These are phyloP conservation scores for Globisporangium echinulatum DNA, from an alignment of 352 stramenopile species.

Conservation along the genomic window DNA sequence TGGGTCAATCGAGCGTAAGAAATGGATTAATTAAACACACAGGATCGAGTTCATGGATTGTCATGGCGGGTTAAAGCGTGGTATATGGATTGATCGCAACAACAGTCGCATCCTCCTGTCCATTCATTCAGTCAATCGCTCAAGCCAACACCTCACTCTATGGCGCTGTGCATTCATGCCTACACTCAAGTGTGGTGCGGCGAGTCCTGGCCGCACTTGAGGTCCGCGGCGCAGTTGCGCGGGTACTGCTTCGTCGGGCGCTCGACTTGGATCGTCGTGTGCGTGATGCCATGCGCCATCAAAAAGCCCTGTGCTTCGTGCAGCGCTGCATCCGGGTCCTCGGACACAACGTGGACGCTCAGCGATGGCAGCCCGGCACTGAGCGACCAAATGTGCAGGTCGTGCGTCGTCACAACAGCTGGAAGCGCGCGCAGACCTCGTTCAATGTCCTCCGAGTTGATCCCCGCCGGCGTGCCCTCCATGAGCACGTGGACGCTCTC, in stretches of 20 bases:
- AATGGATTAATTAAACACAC: too few species aligned
- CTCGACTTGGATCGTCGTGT: slow-evolving; percentile 89
- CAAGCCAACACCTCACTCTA: too few species aligned
- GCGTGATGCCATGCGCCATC: slow-evolving; percentile 71
- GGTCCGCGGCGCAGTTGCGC: slow-evolving; percentile 53
- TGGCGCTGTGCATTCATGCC: too few species aligned
- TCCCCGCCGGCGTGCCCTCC: slow-evolving; percentile 90
- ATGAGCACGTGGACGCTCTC: slow-evolving; percentile 93
- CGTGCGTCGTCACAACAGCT: slow-evolving; percentile 91
- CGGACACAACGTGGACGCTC: slow-evolving; percentile 89
- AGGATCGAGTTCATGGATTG: too few species aligned
- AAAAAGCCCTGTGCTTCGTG: slow-evolving; percentile 68
- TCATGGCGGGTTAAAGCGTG: too few species aligned
- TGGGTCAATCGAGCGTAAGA: too few species aligned
- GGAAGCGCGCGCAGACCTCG: slow-evolving; percentile 64
- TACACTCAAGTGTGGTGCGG: slow-evolving; percentile 22
- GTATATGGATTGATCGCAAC: too few species aligned
- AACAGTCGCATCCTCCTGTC: too few species aligned
- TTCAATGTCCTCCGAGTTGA: slow-evolving; percentile 86
- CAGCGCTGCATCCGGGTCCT: slow-evolving; percentile 57
- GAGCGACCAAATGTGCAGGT: slow-evolving; percentile 98
- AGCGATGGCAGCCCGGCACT: slow-evolving; percentile 87
- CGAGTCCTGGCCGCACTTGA: slow-evolving; percentile 77
- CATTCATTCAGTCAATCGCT: too few species aligned
- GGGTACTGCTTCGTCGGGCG: slow-evolving; percentile 61